Base-by-base conservation (phyloP, 345 rosid species). In the Atalantia buxifolia region DNA sequence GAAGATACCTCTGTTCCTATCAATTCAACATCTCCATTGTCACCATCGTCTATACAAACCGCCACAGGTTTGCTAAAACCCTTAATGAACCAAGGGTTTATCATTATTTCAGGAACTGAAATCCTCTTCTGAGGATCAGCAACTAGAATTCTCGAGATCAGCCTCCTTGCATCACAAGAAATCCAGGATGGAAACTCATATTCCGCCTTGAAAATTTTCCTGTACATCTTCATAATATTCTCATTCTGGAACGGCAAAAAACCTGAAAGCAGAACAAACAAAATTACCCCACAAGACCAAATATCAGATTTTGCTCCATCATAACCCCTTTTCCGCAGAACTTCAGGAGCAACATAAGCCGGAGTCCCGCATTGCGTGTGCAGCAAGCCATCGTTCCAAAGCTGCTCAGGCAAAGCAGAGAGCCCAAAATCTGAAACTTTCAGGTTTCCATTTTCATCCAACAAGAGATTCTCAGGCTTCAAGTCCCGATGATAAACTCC, bases 221-320 rank as follows among this genome's bases (percentile, higher is more conserved):
- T 79, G 16, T 83, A 89, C 89, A 89, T 83, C 14, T 24, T 72
- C 75, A 87, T 84, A 10, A 87, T 28, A 60, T 87, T 89, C 19
- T 83, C 85, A 42, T 81, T 83, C 66, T 84, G 87, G 55, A 87
- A 89, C 0, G 92, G 92, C 75, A 89, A 72, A n/a, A 60, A 38
- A 18, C 87, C 90, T 0, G 89, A 65, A 8, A 89, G 75, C 7
- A 89, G 67, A 67, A 87, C 87, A 68, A 77, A 87, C 21, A 87
- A 82, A 55, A 89, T 80, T 18, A 89, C 92, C 71, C 92, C 92
- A 59, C 92, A 89, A 66, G 92, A 89, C 92, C 92, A 89, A 33
- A 76, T 60, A 56, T 84, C 92, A 9, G 90, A 87, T 75, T 79
- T 87, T 6, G 87, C 84, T 33, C 92, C 92, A 59, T 89, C 92